Conservation (phyloP, 2,329 filamentous ascomycete genomes). For the Ascosphaera apis region DNA sequence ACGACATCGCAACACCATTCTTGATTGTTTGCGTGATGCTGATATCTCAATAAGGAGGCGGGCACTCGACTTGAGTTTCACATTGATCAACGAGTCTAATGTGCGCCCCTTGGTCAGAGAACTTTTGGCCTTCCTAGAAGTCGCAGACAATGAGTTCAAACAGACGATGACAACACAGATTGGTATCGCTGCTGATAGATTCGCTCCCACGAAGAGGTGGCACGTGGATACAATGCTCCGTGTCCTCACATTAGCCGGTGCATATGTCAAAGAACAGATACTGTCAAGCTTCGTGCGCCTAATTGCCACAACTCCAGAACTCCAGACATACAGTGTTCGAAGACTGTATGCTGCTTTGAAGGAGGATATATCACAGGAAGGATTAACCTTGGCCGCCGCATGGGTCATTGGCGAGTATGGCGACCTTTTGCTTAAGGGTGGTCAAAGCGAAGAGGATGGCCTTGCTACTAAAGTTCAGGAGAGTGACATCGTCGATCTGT, state of each 20-base stretch:
- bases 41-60: constrained; percentile 93
- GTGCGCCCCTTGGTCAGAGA: constrained; percentile 85
- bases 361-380: constrained; percentile 95
- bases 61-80: constrained; percentile 94
- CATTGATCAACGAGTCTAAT: constrained; percentile 90
- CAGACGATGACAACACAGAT: constrained; percentile 97
- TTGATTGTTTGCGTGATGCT: constrained; percentile 86
- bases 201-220: constrained; percentile 92
- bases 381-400: constrained; percentile 70
- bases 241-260: constrained; percentile 78
- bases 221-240: constrained; percentile 95
- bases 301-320: constrained; percentile 78
- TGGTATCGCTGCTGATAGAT: constrained; percentile 86
- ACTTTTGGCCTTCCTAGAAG: constrained; percentile 80
- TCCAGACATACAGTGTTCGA: constrained; percentile 90
- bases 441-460: constrained; percentile 86
- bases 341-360: constrained; percentile 80
- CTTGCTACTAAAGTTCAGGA: constrained; percentile 64
- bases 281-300: constrained; percentile 88
- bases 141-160: constrained; percentile 97
- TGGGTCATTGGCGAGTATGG: constrained; percentile 98
- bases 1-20: constrained; percentile 85
- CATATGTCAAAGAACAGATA: constrained; percentile 95
- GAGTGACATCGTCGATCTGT: constrained; percentile 78
- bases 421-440: constrained; percentile 67